Evolutionary conservation across 768 basidiomycete species (phyloP).

Genomic region (Leucocoprinus birnbaumii): DNA sequence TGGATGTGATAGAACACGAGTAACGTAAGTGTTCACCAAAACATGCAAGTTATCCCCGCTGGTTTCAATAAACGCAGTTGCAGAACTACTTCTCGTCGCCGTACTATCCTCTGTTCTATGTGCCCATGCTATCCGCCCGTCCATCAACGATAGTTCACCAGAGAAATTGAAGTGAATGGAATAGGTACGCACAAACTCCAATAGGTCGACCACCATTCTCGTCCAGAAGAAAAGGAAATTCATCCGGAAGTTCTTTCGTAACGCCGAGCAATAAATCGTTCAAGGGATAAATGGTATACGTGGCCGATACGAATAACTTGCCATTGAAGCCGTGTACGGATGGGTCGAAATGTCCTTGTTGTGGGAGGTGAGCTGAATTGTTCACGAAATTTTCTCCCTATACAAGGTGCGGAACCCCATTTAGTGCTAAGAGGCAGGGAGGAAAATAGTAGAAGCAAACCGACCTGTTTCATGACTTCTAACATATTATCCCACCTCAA

Average conservation of each 20-base stretch:
- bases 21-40: conserved; percentile 14
- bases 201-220: conserved; percentile 4
- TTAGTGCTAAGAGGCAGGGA: background rate
- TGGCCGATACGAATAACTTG: conserved; percentile 1
- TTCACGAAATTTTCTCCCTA: conserved; percentile 4
- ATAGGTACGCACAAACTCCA: background rate
- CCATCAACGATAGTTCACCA: background rate
- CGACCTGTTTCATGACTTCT: conserved; percentile 11
- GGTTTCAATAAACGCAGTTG: conserved; percentile 22
- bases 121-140: conserved; percentile 3
- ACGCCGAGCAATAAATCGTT: conserved; percentile 19
- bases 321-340: conserved; percentile 6
- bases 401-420: background rate
- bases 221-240: conserved; percentile 10
- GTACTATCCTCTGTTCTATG: background rate
- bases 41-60: conserved; percentile 10
- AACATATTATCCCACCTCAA: conserved; percentile 31
- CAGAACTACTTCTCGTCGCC: conserved; percentile 19
- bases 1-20: conserved; percentile 6
- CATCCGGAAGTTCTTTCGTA: conserved; percentile 9
- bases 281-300: conserved; percentile 15
- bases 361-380: conserved; percentile 1
- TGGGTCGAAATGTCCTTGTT: conserved; percentile 13
- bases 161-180: background rate
- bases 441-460: conserved; percentile 3